Conservation (phyloP, 495 filamentous ascomycete species). For the Pseudomonodictys pantanalensis region DNA sequence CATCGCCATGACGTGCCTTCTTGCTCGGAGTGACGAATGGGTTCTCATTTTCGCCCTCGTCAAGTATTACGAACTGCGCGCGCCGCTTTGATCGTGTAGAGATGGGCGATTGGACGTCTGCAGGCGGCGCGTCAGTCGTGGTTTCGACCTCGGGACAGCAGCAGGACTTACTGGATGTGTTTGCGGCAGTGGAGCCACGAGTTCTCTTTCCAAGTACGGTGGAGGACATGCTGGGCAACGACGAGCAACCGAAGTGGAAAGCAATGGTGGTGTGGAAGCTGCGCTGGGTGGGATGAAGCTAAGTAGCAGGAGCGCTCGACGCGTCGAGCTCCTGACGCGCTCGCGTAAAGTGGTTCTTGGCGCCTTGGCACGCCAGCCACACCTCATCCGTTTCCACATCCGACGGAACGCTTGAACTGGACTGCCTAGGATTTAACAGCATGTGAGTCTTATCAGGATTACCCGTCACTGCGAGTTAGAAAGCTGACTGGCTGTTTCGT, state of each 20-base stretch:
- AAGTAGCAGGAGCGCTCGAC: conserved; percentile 7
- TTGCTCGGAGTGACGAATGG: conserved; percentile 44
- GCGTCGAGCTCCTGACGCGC: conserved; percentile 8
- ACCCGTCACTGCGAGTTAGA: not conserved
- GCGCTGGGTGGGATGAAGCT: conserved; percentile 12
- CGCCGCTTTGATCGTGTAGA: conserved; percentile 61
- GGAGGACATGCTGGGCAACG: conserved; percentile 54
- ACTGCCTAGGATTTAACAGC: too few species aligned
- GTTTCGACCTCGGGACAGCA: conserved; percentile 21
- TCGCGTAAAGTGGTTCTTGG: conserved; percentile 26
- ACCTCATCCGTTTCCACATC: not conserved
- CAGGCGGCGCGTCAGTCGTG: conserved; percentile 24
- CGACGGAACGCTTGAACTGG: not conserved
- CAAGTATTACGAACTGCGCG: conserved; percentile 46
- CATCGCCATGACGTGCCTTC: conserved; percentile 24
- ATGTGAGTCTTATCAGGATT: not conserved
- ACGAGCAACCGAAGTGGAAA: not conserved
- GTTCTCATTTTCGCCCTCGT: conserved; percentile 55
- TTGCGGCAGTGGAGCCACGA: conserved; percentile 46
- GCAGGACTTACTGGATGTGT: conserved; percentile 55
- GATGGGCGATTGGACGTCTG: conserved; percentile 19
- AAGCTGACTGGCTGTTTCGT: too few species aligned
- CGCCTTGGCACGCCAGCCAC: conserved; percentile 6
- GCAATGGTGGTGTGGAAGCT: conserved; percentile 19
- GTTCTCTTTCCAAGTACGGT: conserved; percentile 72